phyloP scores from a whole-genome alignment of 192 early-diverging fungal genomes.

The Podila verticillata region DNA sequence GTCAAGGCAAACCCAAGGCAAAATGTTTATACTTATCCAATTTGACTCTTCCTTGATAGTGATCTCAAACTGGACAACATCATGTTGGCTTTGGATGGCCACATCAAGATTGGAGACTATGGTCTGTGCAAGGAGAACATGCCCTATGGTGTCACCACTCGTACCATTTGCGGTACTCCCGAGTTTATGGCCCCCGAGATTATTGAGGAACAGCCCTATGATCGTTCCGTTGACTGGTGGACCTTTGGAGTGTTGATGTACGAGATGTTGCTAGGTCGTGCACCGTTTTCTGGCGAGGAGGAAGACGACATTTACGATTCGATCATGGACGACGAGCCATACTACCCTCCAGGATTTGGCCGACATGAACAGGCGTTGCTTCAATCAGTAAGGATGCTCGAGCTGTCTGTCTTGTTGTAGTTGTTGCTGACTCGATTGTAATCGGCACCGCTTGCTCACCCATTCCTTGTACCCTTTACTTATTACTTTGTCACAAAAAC shows the following conservation, averaged over 20 bases:
- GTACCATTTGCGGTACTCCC: conserved; percentile 87
- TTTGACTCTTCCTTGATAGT: conserved; percentile 52
- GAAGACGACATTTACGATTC: conserved; percentile 90
- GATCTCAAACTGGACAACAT: conserved; percentile 89
- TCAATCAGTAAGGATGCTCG: conserved; percentile 55
- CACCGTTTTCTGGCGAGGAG: conserved; percentile 82
- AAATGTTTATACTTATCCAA: neutral
- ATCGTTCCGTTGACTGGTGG: conserved; percentile 88
- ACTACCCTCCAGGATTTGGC: conserved; percentile 78
- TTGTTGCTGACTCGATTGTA: conserved; percentile 62
- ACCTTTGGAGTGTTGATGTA: conserved; percentile 69
- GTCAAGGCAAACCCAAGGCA: no score
- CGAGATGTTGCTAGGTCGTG: conserved; percentile 79
- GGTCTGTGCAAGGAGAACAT: conserved; percentile 90
- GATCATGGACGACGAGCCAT: conserved; percentile 80
- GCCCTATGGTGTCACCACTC: conserved; percentile 69
- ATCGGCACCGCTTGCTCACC: conserved; percentile 54
- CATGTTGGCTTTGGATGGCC: conserved; percentile 77
- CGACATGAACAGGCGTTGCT: conserved; percentile 72
- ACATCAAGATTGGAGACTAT: conserved; percentile 88
- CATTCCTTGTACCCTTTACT: neutral
- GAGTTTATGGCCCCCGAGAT: conserved; percentile 93
- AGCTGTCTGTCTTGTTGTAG: neutral
- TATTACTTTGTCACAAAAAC: conserved; percentile 10
- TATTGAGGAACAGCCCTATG: conserved; percentile 80